A percentile compares a stretch with the other conserved stretches of the same genome.
Conservation (phyloP, 176 grass and related monocot species). For the Metroxylon sagu region DNA sequence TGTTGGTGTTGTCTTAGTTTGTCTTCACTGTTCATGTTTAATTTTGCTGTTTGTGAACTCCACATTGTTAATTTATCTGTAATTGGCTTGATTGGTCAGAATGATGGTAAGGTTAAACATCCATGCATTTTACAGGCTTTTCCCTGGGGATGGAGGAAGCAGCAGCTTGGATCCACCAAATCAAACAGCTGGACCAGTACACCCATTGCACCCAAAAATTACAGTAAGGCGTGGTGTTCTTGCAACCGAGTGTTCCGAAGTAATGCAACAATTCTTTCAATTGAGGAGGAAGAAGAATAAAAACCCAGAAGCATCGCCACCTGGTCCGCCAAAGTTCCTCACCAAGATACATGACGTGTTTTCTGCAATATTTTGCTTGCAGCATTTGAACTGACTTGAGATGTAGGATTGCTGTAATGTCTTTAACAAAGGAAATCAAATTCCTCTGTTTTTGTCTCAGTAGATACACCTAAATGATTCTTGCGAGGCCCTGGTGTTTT, state of each 20-base stretch:
- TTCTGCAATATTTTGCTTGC: conserved; percentile 58
- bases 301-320: conserved; percentile 33
- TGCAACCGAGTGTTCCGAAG: conserved; percentile 58
- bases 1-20: no score
- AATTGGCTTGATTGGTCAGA: no score
- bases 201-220: conserved; percentile 92
- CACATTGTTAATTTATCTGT: no score
- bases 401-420: no score
- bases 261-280: conserved; percentile 85
- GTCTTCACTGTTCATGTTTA: no score
- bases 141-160: conserved; percentile 60
- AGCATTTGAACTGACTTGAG: conserved; percentile 2
- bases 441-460: no score
- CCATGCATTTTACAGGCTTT: conserved; percentile 29
- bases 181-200: conserved; percentile 48
- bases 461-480: no score
- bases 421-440: no score
- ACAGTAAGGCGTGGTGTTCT: conserved; percentile 59
- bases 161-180: conserved; percentile 37
- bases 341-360: conserved; percentile 66
- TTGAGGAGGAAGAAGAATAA: conserved; percentile 72
- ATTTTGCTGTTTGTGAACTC: no score
- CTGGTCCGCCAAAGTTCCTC: conserved; percentile 72
- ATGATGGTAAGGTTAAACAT: no score
- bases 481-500: no score